Evolutionary conservation across 208 protist species (phyloP), one percentile per base, ranked within the genome.

Genomic region (Entamoeba nuttalli): DNA sequence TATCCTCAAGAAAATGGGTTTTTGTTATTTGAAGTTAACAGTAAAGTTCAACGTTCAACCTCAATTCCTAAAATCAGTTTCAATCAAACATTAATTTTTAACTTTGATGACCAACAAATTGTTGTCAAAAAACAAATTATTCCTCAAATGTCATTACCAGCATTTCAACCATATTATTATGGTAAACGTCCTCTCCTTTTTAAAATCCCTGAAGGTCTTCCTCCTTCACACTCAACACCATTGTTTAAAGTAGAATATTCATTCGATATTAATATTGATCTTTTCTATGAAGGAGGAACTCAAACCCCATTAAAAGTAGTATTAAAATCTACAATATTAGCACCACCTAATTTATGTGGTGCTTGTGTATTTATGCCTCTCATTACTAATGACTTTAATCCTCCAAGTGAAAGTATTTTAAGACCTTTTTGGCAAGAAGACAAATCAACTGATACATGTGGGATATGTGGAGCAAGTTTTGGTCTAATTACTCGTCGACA

Each of bases 401-500:
- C 62, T 7, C 62, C 62, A 7, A 41, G 25, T 11, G 62, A 84
- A 84, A 35, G 17, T 35, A 84, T 84, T 30, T 84, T 84, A 35
- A 84, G 62, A 84, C 62, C 62, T 30, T 84, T 84, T 84, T 96
- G 96, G 96, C 21, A 95, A 55, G 41, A 93, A 50, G 96, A 96
- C 5, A 62, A 96, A 17, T 51, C 25, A 35, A 50, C 30, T 25
- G 53, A 52, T 19, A 41, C 5, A 9, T 96, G 96, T 93, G 84
- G 51, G 51, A 30, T 93, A 30, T 96, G 96, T 55, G 44, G 55
- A 17, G 25, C 51, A 35, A 9, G 11, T 5, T 96, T 96, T 48
- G 94, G 94, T 51, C 41, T 96, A 0, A n/a, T 96, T 5, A 95
- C 94, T 21, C 21, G 96, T 48, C 95, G 95, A 25, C 96, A 96